Conservation (phyloP, 495 filamentous ascomycete species). For the Amniculicola lignicola region DNA sequence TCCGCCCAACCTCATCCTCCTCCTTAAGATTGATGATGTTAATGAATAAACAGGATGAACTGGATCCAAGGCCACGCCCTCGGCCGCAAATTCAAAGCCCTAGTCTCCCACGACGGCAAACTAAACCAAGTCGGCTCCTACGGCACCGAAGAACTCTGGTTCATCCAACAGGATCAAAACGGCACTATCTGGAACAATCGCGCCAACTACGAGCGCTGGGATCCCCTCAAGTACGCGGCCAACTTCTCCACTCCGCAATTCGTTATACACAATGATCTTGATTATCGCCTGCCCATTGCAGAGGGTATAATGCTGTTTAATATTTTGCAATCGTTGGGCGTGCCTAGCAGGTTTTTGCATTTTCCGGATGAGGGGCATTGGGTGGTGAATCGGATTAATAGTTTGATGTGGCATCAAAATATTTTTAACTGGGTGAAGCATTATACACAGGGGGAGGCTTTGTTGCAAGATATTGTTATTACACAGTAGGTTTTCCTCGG, state of each 20-base stretch:
- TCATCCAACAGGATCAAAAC: constrained; percentile 43
- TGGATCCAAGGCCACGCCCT: constrained; percentile 57
- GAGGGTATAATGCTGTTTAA: constrained; percentile 50
- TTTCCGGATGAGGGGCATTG: constrained; percentile 56
- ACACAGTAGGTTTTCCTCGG: constrained; percentile 26
- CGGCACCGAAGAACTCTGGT: constrained; percentile 51
- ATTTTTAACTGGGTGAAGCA: constrained; percentile 52
- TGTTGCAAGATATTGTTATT: constrained; percentile 29
- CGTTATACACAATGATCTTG: constrained; percentile 48
- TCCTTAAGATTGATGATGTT: not conserved
- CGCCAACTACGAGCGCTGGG: constrained; percentile 47
- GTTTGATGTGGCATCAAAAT: constrained; percentile 49
- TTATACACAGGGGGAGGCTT: constrained; percentile 35
- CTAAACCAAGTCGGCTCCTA: constrained; percentile 46
- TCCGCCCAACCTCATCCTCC: not conserved
- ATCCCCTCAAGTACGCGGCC: constrained; percentile 41
- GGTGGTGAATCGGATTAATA: constrained; percentile 48
- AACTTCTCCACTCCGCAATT: constrained; percentile 47
- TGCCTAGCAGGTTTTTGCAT: constrained; percentile 52
- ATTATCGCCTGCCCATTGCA: constrained; percentile 45
- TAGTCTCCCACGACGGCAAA: constrained; percentile 49
- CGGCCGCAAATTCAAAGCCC: constrained; percentile 54
- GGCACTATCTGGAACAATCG: constrained; percentile 49
- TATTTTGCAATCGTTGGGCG: constrained; percentile 47
- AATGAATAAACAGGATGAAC: constrained; percentile 42